These are phyloP conservation scores for Rhynchospora pubera DNA, from an alignment of 176 grass and related monocot genomes.

Conservation along the genomic window DNA sequence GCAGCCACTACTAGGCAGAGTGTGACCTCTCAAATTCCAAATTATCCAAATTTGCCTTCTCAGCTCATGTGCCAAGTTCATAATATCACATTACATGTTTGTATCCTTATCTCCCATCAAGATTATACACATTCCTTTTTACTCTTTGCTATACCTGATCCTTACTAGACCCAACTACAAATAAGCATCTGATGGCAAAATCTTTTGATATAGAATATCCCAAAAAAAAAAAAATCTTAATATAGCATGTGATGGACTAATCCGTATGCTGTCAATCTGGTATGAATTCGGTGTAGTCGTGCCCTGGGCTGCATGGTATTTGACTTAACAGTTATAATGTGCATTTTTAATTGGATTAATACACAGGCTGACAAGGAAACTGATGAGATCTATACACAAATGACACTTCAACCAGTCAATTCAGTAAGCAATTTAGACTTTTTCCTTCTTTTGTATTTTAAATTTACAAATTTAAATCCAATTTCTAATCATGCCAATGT, in stretches of 20 bases:
- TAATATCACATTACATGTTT: conserved; percentile 81
- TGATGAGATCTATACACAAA: conserved; percentile 91
- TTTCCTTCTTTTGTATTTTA: conserved; percentile 1
- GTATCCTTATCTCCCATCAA: background rate
- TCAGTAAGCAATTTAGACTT: conserved; percentile 46
- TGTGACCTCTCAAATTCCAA: conserved; percentile 71
- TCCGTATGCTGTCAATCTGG: background rate
- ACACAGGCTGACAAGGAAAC: conserved; percentile 90
- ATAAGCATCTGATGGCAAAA: background rate
- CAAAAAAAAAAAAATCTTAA: no score
- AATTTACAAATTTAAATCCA: background rate
- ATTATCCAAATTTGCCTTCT: conserved; percentile 77
- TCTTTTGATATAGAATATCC: background rate
- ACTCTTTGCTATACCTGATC: background rate
- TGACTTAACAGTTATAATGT: background rate
- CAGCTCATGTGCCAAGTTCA: conserved; percentile 97
- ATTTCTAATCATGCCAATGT: background rate
- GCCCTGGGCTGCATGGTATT: background rate
- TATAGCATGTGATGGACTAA: background rate
- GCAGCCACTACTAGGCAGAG: conserved; percentile 76
- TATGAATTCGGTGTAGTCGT: no score
- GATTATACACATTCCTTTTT: background rate
- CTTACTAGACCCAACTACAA: background rate
- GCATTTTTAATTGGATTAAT: background rate
- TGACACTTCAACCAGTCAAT: conserved; percentile 90